Base-by-base conservation (phyloP, 2,329 filamentous ascomycete species). In the Penicillium occitanis region DNA sequence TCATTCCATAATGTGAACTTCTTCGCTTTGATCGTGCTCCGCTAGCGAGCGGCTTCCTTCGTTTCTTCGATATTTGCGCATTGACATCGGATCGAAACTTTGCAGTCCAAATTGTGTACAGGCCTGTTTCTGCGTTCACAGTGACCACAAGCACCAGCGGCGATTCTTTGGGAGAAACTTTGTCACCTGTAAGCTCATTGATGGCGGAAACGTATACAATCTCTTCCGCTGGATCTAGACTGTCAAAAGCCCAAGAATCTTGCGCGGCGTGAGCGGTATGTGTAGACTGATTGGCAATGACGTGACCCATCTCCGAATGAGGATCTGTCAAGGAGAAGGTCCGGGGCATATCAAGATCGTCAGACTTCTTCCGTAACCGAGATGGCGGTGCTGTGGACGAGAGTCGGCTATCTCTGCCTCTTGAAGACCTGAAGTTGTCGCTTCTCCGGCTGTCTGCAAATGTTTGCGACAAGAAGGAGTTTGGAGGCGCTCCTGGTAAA, bases 311-410 rank as follows among this genome's bases (percentile, higher is more conserved):
- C 71, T 97, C 93, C 2, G 91, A 86, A 65, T 97, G 82, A 1
- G 94, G 94, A 73, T 96, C 92, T 2, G 90, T 93, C 58, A 99
- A 83, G 30, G 90, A 92, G 70, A 96, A 93, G 0, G 97, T 81
- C 35, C 92, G 65, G 79, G 84, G 68, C 85, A 79, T 30, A 81
- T 86, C 68, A 86, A 80, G 7, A 81, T 81, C 73, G 83, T 89
- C 37, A 83, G 84, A 67, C 81, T 86, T 14, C 82, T 87, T 59
- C 86, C 80, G 37, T 81, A 83, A 64, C 82, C 84, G 46, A 83
- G 77, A 89, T 86, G 44, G 81, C 78, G 53, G 84, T 81, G 71
- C 80, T 78, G 72, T 81, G 72, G 72, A 78, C 67, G 70, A 86
- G 80, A 73, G 83, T 77, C 69, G 86, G 80, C 75, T 75, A 17